These are phyloP conservation scores for Kwoniella sp. DNA, from an alignment of 768 basidiomycete species.

Conservation along the genomic window DNA sequence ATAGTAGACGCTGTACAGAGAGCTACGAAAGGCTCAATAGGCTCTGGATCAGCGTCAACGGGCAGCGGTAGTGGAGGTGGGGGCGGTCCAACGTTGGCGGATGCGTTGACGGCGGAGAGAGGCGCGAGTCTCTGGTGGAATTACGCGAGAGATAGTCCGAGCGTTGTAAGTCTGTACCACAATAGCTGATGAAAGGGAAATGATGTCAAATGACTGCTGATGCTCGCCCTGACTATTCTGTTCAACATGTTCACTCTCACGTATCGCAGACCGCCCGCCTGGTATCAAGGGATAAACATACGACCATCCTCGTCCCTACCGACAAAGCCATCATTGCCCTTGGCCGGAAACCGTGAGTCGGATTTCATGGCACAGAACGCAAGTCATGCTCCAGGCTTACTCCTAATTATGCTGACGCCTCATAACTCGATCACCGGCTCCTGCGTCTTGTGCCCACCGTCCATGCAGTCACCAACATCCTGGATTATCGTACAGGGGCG, in stretches of 20 bases:
- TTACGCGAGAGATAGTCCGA: conserved; percentile 21
- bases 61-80: not conserved
- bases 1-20: conserved; percentile 15
- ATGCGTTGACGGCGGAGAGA: conserved; percentile 26
- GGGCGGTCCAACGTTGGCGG: conserved; percentile 12
- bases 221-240: too few species aligned
- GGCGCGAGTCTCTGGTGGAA: conserved; percentile 26
- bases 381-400: too few species aligned
- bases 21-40: not conserved
- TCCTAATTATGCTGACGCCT: not conserved
- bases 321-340: conserved; percentile 85
- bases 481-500: conserved; percentile 7
- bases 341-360: conserved; percentile 70
- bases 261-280: conserved; percentile 10
- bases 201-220: not conserved
- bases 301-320: conserved; percentile 76
- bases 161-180: conserved; percentile 12
- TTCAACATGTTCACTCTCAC: too few species aligned
- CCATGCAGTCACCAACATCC: conserved; percentile 12
- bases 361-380: too few species aligned
- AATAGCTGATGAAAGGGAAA: not conserved
- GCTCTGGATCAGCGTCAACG: not conserved
- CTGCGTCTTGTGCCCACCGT: not conserved
- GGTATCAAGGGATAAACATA: conserved; percentile 33
- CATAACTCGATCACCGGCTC: not conserved